Evolutionary conservation across 352 stramenopile genomes (phyloP), one percentile per base, ranked within the genome.

Genomic region (Blastocystis sp.): DNA sequence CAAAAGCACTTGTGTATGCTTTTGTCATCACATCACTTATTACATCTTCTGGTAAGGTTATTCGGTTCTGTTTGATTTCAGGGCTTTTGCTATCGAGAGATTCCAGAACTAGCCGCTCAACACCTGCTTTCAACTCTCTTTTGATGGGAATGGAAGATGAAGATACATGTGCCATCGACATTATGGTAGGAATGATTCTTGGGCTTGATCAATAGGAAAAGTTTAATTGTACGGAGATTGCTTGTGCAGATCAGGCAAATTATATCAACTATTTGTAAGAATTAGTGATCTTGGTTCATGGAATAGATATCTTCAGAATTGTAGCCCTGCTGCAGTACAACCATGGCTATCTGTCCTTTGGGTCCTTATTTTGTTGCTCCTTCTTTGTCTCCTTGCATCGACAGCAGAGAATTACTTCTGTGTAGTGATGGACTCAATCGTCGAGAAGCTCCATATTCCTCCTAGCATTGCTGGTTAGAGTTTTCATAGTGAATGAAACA

Each of bases 361-460:
- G 86, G 32, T 58, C n/a, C n/a, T 88, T 89, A 78, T 88, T 11
- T 43, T 89, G 29, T 42, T 77, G 24, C 35, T 87, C 14, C 57
- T 88, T 27, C 67, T 75, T 16, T 86, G 74, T 46, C 43, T 93
- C 92, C 91, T 99, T 61, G 95, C 95, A n/a, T 94, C 91, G 69
- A 98, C 96, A 16, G 96, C 96, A 0, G 95, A 98, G 63, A 95
- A 96, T 58, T 99, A 97, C 90, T 98, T 99, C 89, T 97, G 92
- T 0, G 95, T 95, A 0, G 95, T 93, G 19, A 91, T 99, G 14
- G 95, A 96, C 78, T 96, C 92, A 91, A 96, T 99, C 78, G 97
- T 93, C 51, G 90, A 96, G 49, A 94, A 96, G 89, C 91, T 94
- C 58, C 29, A 88, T 67, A 65, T 89, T 19, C 78, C 88, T 51